Conservation (phyloP, 2,329 filamentous ascomycete genomes). For the Ceratocystis diversiconidia region DNA sequence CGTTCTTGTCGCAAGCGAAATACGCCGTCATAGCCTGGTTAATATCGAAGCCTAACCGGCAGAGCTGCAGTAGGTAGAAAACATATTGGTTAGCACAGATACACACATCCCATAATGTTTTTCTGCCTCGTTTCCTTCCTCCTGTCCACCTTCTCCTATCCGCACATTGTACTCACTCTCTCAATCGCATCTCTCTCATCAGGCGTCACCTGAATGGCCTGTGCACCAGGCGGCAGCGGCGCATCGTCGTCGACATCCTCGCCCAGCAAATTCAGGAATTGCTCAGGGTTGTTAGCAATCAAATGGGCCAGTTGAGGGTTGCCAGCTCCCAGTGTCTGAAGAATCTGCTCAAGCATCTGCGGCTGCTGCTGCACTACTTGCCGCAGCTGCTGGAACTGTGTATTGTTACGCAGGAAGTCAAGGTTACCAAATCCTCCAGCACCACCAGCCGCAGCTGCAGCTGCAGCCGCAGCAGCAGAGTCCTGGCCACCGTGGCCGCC, state of each 20-base stretch:
- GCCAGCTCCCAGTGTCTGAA: constrained; percentile 87
- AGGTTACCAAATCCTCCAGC: constrained; percentile 56
- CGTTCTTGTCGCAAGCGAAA: constrained; percentile 98
- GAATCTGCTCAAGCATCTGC: constrained; percentile 94
- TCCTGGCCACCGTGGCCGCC: constrained; percentile 30
- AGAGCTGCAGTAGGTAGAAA: constrained; percentile 45
- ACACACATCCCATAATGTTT: background rate
- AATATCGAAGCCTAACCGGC: constrained; percentile 80
- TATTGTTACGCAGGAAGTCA: constrained; percentile 87
- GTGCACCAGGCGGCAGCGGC: constrained; percentile 71
- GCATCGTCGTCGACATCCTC: constrained; percentile 79
- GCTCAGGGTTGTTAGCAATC: constrained; percentile 82
- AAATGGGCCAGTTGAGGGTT: constrained; percentile 90
- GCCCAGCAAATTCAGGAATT: constrained; percentile 79
- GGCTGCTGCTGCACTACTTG: constrained; percentile 96
- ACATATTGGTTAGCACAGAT: background rate
- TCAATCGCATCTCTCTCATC: constrained; percentile 97
- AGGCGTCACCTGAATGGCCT: constrained; percentile 81
- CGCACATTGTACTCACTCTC: constrained; percentile 42
- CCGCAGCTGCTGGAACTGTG: constrained; percentile 93
- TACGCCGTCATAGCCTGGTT: constrained; percentile 95
- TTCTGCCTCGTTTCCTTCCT: constrained; percentile 45
- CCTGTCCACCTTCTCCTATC: constrained; percentile 62
- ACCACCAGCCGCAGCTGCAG: constrained; percentile 36
- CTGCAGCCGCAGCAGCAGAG: constrained; percentile 29